phyloP scores from a whole-genome alignment of 805 yeast species.

The Candida xyloterini region DNA sequence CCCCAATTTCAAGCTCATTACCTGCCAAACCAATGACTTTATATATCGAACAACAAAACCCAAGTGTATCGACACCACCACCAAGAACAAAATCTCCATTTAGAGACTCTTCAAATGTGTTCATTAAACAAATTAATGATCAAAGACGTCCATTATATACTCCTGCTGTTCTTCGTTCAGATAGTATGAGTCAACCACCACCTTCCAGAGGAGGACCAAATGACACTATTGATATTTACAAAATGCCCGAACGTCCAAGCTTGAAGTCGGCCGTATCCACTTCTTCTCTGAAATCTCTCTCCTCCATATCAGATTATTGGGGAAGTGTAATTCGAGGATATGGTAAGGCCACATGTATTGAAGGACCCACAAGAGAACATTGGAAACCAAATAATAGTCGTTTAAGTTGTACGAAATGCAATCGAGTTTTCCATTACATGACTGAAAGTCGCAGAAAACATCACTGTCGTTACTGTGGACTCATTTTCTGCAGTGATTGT shows the following conservation, averaged over 20 bases:
- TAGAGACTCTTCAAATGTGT: conserved; percentile 31
- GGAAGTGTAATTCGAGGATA: conserved; percentile 18
- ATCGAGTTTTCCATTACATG: conserved; percentile 65
- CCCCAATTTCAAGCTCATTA: neutral
- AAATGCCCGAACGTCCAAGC: conserved; percentile 20
- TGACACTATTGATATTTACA: conserved; percentile 15
- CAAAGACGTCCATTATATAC: conserved; percentile 84
- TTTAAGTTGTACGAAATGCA: conserved; percentile 65
- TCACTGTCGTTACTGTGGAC: conserved; percentile 41
- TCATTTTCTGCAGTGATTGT: conserved; percentile 40
- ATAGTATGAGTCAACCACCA: conserved; percentile 12
- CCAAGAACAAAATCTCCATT: conserved; percentile 29
- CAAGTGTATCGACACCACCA: conserved; percentile 15
- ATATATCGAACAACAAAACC: conserved; percentile 6
- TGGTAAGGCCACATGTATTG: conserved; percentile 1
- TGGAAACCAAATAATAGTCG: conserved; percentile 75
- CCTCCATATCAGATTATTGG: conserved; percentile 30
- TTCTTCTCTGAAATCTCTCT: conserved; percentile 24
- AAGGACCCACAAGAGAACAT: conserved; percentile 56
- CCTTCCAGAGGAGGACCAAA: conserved; percentile 7
- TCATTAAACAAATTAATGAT: conserved; percentile 68
- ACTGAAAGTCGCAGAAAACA: conserved; percentile 56
- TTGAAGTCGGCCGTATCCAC: conserved; percentile 19
- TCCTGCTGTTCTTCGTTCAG: conserved; percentile 77
- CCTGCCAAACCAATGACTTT: conserved; percentile 8